A percentile compares a stretch with the other conserved stretches of the same genome.
phyloP scores from a whole-genome alignment of 2,329 filamentous ascomycete genomes.

The Monilinia fructigena region DNA sequence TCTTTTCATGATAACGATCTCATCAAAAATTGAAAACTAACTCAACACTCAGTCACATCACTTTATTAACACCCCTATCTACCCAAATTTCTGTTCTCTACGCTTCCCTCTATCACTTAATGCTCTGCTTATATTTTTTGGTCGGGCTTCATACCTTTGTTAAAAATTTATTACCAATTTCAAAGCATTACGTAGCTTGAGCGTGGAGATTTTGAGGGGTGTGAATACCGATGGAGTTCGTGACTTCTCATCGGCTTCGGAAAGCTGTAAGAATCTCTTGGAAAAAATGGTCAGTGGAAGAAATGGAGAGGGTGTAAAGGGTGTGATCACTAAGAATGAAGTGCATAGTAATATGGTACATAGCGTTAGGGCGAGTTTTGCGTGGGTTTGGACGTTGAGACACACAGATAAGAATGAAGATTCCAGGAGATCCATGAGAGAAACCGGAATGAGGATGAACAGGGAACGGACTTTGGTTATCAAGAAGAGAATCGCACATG shows the following conservation, averaged over 20 bases:
- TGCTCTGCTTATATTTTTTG: not conserved
- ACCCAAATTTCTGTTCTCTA: not conserved
- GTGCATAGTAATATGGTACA: accelerated
- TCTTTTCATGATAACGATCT: not conserved
- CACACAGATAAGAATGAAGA: not conserved
- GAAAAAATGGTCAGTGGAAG: not conserved
- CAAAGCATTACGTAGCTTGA: not conserved
- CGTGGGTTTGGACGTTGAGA: not conserved
- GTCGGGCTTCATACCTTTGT: not conserved
- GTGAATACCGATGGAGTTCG: no score
- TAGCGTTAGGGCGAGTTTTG: no score
- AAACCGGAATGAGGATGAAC: not conserved
- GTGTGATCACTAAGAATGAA: no score
- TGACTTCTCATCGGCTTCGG: not conserved
- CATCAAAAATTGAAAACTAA: not conserved
- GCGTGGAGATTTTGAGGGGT: not conserved
- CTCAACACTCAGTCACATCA: not conserved
- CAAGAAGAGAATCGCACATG: not conserved
- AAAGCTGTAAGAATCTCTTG: not conserved
- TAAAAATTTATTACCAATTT: not conserved
- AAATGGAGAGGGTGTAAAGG: not conserved
- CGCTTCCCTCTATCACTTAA: not conserved
- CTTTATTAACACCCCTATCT: not conserved
- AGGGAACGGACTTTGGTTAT: not conserved
- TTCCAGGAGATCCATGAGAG: not conserved